Evolutionary conservation across 129 eudicot genomes (phyloP).

Genomic region (Dittrichia graveolens): DNA sequence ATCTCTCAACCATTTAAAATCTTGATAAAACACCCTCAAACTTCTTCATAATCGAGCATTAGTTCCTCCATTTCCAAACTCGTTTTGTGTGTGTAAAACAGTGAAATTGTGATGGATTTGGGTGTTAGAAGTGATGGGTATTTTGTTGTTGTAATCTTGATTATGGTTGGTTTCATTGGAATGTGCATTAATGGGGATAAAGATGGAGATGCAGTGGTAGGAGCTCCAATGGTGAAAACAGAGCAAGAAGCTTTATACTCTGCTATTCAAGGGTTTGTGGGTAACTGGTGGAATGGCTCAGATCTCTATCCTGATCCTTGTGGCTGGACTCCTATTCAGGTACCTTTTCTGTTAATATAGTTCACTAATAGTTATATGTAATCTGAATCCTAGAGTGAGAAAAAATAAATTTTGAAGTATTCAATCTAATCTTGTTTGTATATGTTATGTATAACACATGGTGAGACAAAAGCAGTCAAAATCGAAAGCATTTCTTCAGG

Average conservation of each 20-base stretch:
- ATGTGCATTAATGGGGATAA: constrained; percentile 40
- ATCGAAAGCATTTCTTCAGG: constrained; percentile 9
- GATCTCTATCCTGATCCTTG: constrained; percentile 97
- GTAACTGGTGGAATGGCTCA: constrained; percentile 91
- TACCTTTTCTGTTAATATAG: constrained; percentile 8
- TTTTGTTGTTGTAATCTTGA: constrained; percentile 22
- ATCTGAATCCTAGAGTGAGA: too few species aligned
- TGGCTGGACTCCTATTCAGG: constrained; percentile 98
- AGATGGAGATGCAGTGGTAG: constrained; percentile 35
- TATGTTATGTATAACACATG: neutral
- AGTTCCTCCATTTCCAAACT: neutral
- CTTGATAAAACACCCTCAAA: neutral
- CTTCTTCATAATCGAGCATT: neutral
- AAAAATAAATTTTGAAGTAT: too few species aligned
- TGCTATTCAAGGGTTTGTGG: constrained; percentile 85
- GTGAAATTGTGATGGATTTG: constrained; percentile 35
- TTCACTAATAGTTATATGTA: too few species aligned
- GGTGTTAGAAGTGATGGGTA: constrained; percentile 18
- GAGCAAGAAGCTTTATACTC: constrained; percentile 68
- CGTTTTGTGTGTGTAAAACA: constrained; percentile 22
- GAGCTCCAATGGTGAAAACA: constrained; percentile 72
- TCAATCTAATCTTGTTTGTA: neutral
- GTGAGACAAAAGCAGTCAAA: neutral
- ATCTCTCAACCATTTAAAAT: neutral
- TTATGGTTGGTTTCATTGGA: constrained; percentile 29